Conservation (phyloP, 371 early-diverging fungal species). For the Mortierella sp. region DNA sequence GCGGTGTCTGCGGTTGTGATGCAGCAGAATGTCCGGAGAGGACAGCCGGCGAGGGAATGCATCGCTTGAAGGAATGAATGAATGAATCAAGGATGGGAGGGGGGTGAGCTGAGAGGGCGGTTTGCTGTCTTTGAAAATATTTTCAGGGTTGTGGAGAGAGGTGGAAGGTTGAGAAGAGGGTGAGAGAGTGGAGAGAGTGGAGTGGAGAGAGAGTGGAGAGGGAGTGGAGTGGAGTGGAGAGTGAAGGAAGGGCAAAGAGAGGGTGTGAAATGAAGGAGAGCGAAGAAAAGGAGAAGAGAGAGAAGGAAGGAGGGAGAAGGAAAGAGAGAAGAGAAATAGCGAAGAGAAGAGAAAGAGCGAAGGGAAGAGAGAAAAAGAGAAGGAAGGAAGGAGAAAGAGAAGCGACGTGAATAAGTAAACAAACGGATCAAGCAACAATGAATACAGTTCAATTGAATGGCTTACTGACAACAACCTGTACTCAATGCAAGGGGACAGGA, state of each 20-base stretch:
- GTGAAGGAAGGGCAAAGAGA: too few species aligned
- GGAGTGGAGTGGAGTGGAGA: background rate
- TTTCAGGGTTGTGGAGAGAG: background rate
- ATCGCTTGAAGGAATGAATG: background rate
- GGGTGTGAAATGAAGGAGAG: background rate
- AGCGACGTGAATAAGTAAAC: background rate
- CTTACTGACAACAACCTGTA: too few species aligned
- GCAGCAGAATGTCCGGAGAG: conserved; percentile 36
- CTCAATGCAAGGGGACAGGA: background rate
- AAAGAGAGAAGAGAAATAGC: background rate
- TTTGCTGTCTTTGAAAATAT: background rate
- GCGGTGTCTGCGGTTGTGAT: conserved; percentile 36
- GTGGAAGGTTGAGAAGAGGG: background rate
- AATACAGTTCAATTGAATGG: background rate
- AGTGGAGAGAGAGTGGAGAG: background rate
- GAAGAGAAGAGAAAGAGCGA: background rate
- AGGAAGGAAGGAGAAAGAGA: background rate
- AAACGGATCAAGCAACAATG: background rate
- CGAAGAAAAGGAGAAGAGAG: background rate
- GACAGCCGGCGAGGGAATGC: conserved; percentile 45
- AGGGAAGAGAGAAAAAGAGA: background rate
- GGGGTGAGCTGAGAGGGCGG: background rate
- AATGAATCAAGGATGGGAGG: background rate
- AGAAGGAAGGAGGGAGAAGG: background rate
- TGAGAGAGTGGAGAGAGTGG: background rate